Conservation (phyloP, 805 yeast genomes). For the Wickerhamomyces bovis region DNA sequence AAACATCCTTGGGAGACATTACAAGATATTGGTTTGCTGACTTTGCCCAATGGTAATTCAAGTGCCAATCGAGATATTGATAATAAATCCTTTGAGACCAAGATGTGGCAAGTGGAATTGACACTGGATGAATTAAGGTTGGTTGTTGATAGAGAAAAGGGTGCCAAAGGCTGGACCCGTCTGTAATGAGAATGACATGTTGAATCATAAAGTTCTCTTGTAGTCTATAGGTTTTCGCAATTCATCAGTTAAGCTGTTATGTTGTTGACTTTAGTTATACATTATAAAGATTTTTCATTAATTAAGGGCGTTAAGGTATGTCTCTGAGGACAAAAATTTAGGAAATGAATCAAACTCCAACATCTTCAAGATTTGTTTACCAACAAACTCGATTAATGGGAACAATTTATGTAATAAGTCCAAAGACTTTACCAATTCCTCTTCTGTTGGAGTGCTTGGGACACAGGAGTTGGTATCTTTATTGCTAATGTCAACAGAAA, state of each 20-base stretch:
- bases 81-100: slow-evolving; percentile 19
- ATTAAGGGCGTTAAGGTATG: slow-evolving; percentile 27
- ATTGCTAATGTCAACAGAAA: slow-evolving; percentile 15
- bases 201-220: background rate
- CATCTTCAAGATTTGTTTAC: slow-evolving; percentile 44
- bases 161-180: slow-evolving; percentile 23
- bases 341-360: slow-evolving; percentile 73
- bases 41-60: slow-evolving; percentile 9
- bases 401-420: slow-evolving; percentile 31
- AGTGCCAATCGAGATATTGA: slow-evolving; percentile 7
- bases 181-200: slow-evolving; percentile 7
- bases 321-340: slow-evolving; percentile 48
- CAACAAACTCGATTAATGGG: slow-evolving; percentile 43
- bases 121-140: slow-evolving; percentile 22
- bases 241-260: no score
- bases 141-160: slow-evolving; percentile 9
- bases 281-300: background rate
- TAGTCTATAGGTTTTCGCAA: no score
- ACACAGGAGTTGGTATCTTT: background rate
- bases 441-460: slow-evolving; percentile 28
- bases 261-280: no score
- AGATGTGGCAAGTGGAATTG: slow-evolving; percentile 23
- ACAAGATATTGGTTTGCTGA: slow-evolving; percentile 20
- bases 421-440: slow-evolving; percentile 29
- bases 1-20: slow-evolving; percentile 72